Conservation (phyloP, 1,284 basidiomycete species). For the Pseudozyma thailandica region DNA sequence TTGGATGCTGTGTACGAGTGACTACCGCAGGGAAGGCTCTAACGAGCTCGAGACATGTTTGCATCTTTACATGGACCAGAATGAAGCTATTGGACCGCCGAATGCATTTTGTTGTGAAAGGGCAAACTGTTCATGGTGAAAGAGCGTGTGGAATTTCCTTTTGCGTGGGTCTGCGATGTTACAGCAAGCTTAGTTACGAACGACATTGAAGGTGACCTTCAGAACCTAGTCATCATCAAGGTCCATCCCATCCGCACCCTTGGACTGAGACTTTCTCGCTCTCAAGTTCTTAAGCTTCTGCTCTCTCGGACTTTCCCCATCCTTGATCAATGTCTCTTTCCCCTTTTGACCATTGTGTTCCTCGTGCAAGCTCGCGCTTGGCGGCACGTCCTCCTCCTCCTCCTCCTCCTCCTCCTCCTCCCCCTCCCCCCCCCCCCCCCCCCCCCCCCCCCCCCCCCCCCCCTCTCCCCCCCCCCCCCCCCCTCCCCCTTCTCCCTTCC, state of each 20-base stretch:
- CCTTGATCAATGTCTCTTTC: slow-evolving; percentile 9
- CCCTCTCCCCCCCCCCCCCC: too few species aligned
- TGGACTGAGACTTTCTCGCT: slow-evolving; percentile 22
- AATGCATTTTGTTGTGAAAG: not conserved
- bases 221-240: slow-evolving; percentile 30
- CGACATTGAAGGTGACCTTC: not conserved
- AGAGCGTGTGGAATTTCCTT: too few species aligned
- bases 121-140: too few species aligned
- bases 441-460: too few species aligned
- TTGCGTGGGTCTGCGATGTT: not conserved
- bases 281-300: slow-evolving; percentile 20
- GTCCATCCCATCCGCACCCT: slow-evolving; percentile 29
- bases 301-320: slow-evolving; percentile 6
- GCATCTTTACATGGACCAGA: not conserved
- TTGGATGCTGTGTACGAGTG: slow-evolving; percentile 44
- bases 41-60: not conserved
- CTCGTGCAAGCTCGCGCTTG: not conserved
- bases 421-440: too few species aligned
- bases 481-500: too few species aligned
- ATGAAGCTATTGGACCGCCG: not conserved
- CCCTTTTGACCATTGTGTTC: slow-evolving; percentile 19
- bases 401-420: too few species aligned
- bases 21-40: slow-evolving; percentile 7
- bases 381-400: not conserved
- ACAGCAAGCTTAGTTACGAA: not conserved